Base-by-base conservation (phyloP, 306 rosid genomes). In the Macrotyloma uniflorum region DNA sequence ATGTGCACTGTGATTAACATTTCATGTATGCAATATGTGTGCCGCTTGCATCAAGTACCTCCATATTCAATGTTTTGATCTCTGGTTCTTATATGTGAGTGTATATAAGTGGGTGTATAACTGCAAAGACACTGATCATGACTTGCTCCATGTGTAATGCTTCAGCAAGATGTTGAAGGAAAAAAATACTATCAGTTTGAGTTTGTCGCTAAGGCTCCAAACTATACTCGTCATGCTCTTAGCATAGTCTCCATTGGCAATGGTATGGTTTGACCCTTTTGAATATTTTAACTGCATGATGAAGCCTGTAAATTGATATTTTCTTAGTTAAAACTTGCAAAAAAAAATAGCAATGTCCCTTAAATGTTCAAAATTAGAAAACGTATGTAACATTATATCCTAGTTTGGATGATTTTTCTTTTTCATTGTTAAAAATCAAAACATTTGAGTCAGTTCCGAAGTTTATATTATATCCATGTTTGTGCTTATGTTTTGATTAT, bases 191-290 rank as follows among this genome's bases (percentile, higher is more conserved):
- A 93, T 82, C 89, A 80, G 16, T 91, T 96, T 24, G 99, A 96
- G 89, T 96, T 93, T 67, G 24, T 87, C 76, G 98, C 98, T 54
- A 82, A 90, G 80, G 99, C 99, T 83, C 97, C 98, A 57, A 96
- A 96, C 82, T 96, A 75, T 67, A 96, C 97, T 68, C 98, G 98
- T 35, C 99, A 96, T 30, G 98, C 98, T 55, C 96, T 96, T 72
- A 91, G 96, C 83, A 86, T 91, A 10, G 86, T 96, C 66, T 81
- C 93, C 63, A 80, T 96, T 23, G 89, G 90, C 88, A 93, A 96
- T 43, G 99, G 99, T 93, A 93, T 51, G 82, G 40, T 45, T 85
- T 28, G 47, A 23, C 38, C 80, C 71, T 65, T 51, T 64, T 30
- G 14, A 30, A 67, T 23, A 43, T 24, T 64, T 5, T 16, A 11